These are phyloP conservation scores for Raphanus sativus DNA, from an alignment of 345 rosid genomes.

Conservation along the genomic window DNA sequence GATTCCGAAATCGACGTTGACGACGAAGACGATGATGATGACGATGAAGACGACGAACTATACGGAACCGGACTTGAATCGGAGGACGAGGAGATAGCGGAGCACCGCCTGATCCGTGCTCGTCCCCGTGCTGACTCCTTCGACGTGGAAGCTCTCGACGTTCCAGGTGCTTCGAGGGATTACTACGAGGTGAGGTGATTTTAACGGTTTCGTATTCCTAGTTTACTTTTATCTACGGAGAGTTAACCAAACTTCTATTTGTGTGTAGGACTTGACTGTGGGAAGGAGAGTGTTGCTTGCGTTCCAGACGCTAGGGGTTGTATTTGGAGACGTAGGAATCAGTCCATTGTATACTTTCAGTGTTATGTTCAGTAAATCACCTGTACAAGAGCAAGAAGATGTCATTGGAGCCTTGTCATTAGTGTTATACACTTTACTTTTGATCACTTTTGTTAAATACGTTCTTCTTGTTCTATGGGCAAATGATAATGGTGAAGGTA, in stretches of 20 bases:
- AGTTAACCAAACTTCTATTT: too few relatives aligned
- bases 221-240: too few relatives aligned
- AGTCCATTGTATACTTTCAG: slow-evolving; percentile 93
- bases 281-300: slow-evolving; percentile 82
- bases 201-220: background rate
- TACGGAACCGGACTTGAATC: slow-evolving; percentile 55
- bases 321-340: slow-evolving; percentile 98
- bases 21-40: slow-evolving; percentile 32
- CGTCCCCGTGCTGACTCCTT: slow-evolving; percentile 86
- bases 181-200: slow-evolving; percentile 61
- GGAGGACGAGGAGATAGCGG: slow-evolving; percentile 72
- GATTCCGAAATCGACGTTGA: slow-evolving; percentile 65
- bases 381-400: slow-evolving; percentile 78
- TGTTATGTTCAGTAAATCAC: slow-evolving; percentile 91
- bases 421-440: slow-evolving; percentile 81
- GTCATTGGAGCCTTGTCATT: slow-evolving; percentile 92
- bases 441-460: slow-evolving; percentile 87
- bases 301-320: slow-evolving; percentile 92
- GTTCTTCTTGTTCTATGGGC: slow-evolving; percentile 97
- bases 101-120: slow-evolving; percentile 78
- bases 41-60: slow-evolving; percentile 28
- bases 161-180: slow-evolving; percentile 74
- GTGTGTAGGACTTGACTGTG: slow-evolving; percentile 66
- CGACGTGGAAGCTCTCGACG: slow-evolving; percentile 95
- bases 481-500: slow-evolving; percentile 99